Conservation (phyloP, 768 basidiomycete species). For the Tylopilus felleus region DNA sequence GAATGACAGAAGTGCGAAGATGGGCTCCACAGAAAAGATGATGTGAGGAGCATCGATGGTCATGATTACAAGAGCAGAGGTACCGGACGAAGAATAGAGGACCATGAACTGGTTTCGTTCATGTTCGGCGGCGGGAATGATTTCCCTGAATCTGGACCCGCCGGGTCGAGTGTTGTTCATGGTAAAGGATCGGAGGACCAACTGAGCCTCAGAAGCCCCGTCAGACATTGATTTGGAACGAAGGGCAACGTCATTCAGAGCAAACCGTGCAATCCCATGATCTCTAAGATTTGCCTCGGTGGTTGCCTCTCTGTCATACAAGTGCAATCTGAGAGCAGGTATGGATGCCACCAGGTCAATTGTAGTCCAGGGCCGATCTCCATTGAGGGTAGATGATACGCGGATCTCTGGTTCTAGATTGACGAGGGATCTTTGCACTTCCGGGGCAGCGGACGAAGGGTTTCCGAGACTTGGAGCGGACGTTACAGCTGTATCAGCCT, state of each 20-base stretch:
- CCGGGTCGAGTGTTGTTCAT: constrained; percentile 86
- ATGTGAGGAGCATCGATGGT: constrained; percentile 91
- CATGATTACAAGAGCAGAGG: constrained; percentile 69
- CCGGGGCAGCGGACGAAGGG: background rate
- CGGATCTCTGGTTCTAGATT: constrained; percentile 57
- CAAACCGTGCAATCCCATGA: constrained; percentile 82
- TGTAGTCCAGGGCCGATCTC: constrained; percentile 50
- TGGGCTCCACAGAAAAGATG: constrained; percentile 88
- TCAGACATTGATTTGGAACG: constrained; percentile 80
- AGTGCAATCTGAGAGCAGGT: constrained; percentile 71
- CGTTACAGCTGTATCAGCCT: constrained; percentile 27
- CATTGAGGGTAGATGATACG: constrained; percentile 19
- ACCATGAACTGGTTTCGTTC: constrained; percentile 91
- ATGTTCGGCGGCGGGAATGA: constrained; percentile 89
- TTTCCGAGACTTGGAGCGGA: constrained; percentile 6
- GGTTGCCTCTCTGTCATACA: constrained; percentile 71
- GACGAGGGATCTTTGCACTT: constrained; percentile 7
- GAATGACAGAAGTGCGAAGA: constrained; percentile 86
- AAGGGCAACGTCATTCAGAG: constrained; percentile 73
- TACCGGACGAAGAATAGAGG: constrained; percentile 74
- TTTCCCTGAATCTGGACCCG: constrained; percentile 83
- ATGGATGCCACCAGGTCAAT: constrained; percentile 74
- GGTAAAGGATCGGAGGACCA: constrained; percentile 87
- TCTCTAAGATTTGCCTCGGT: constrained; percentile 57
- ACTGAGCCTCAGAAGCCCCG: constrained; percentile 81